Evolutionary conservation across 2,329 filamentous ascomycete genomes (phyloP), one percentile per base, ranked within the genome.

Genomic region (Aspergillus ustus): DNA sequence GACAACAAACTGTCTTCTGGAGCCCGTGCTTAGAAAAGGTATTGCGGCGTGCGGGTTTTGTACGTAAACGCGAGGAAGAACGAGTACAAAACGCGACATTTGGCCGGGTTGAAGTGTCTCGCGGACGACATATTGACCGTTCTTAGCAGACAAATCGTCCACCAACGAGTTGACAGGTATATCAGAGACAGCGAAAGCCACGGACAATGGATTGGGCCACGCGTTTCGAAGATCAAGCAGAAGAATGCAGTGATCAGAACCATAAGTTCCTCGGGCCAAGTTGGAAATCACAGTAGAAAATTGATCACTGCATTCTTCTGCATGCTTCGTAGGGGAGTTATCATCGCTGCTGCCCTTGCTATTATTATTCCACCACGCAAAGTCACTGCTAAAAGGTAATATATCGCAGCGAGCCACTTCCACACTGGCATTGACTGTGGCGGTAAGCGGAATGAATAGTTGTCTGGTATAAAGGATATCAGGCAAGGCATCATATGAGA

Each of bases 1-100:
- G 48, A 97, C 91, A 31, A 97, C 91, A 70, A 96, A 97, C 72
- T 97, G 93, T n/a, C 93, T 86, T 72, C 92, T 90, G n/a, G 90
- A 88, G 0, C 89, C 88, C 0, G 90, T 90, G 67, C 94, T 93
- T 9, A 97, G 82, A 1, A 88, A 89, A 0, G 93, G 93, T 44
- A 97, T 91, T 1, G 89, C 83, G 1, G 89, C 88, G 71, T 93
- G 87, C 2, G 92, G 88, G 64, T 95, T 86, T n/a, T 88, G 83
- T 20, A 97, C 76, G 72, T 91, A 91, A 44, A 96, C 83, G 40
- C 91, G 87, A 57, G 87, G 90, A 3, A 97, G 81, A 0, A 93
- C 89, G 11, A 97, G 80, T 55, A 94, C 85, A 37, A 96, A 81
- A 1, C 93, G 88, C 52, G 86, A 89, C 1, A 91, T 90, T 72